A percentile compares a stretch with the other conserved stretches of the same genome.
Evolutionary conservation across 2,329 filamentous ascomycete genomes (phyloP).

Genomic region (Colletotrichum incanum): DNA sequence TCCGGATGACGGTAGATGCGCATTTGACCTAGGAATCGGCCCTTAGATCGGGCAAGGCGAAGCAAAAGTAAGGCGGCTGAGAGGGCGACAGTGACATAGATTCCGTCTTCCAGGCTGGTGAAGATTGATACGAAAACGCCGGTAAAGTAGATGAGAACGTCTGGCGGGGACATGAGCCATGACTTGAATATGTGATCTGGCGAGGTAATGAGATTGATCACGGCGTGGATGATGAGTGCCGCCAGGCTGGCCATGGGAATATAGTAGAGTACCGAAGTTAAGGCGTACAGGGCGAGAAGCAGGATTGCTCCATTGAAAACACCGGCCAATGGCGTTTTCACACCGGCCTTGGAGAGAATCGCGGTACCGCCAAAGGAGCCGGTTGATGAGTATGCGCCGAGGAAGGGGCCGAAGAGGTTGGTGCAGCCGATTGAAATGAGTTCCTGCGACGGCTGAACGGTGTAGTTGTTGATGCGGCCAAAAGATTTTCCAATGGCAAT

Average conservation of each 20-base stretch:
- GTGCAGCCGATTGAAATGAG: constrained; percentile 83
- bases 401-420: constrained; percentile 82
- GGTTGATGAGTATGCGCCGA: constrained; percentile 69
- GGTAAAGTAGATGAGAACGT: constrained; percentile 81
- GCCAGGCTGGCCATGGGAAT: constrained; percentile 81
- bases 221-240: constrained; percentile 88
- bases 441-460: constrained; percentile 84
- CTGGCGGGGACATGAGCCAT: constrained; percentile 82
- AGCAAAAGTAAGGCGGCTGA: constrained; percentile 61
- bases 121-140: constrained; percentile 74
- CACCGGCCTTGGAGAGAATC: constrained; percentile 88
- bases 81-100: constrained; percentile 63
- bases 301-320: constrained; percentile 84
- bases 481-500: constrained; percentile 90
- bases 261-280: constrained; percentile 85
- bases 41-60: constrained; percentile 61
- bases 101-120: constrained; percentile 64
- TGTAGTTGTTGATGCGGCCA: constrained; percentile 84
- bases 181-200: constrained; percentile 83
- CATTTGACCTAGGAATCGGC: constrained; percentile 62
- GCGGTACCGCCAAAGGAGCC: constrained; percentile 77
- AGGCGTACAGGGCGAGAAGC: constrained; percentile 82
- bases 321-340: constrained; percentile 83
- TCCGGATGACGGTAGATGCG: constrained; percentile 30
- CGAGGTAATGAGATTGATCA: constrained; percentile 81